These are phyloP conservation scores for Hypoxylon crocopeplum DNA, from an alignment of 495 filamentous ascomycete genomes.

Conservation along the genomic window DNA sequence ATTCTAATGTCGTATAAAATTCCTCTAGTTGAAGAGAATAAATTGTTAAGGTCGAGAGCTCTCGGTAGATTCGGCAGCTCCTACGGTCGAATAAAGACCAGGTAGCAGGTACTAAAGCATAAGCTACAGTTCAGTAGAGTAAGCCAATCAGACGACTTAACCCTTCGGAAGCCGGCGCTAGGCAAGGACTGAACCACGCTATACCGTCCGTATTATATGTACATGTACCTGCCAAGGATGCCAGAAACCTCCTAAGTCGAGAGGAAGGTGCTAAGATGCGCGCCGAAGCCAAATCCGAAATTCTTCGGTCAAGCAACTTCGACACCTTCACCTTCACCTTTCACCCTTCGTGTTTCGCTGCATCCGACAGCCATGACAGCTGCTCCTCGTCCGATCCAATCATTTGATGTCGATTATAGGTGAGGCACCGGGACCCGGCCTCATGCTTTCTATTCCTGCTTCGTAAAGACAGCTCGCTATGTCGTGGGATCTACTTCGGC, in stretches of 20 bases:
- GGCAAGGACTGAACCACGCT: neutral
- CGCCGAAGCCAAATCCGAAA: slow-evolving; percentile 31
- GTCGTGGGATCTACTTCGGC: slow-evolving; percentile 72
- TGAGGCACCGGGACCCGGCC: slow-evolving; percentile 38
- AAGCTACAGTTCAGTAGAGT: slow-evolving; percentile 5
- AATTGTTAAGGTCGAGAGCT: slow-evolving; percentile 18
- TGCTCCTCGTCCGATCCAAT: slow-evolving; percentile 21
- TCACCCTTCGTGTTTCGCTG: slow-evolving; percentile 9
- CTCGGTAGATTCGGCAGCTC: slow-evolving; percentile 30
- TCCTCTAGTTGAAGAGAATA: no score
- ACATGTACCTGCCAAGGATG: slow-evolving; percentile 35
- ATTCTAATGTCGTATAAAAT: no score
- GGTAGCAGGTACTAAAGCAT: slow-evolving; percentile 7
- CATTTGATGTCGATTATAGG: slow-evolving; percentile 39
- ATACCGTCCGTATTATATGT: slow-evolving; percentile 6
- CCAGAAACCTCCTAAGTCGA: slow-evolving; percentile 9
- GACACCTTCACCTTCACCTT: slow-evolving; percentile 14
- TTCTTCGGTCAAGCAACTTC: slow-evolving; percentile 23
- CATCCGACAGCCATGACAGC: slow-evolving; percentile 34
- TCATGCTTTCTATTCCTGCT: slow-evolving; percentile 27
- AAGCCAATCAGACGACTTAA: slow-evolving; percentile 8
- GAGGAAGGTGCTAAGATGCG: no score
- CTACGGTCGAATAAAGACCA: slow-evolving; percentile 13
- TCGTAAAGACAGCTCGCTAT: slow-evolving; percentile 38
- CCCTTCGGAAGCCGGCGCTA: neutral